Conservation (phyloP, 345 rosid genomes). For the Ailanthus altissimus region DNA sequence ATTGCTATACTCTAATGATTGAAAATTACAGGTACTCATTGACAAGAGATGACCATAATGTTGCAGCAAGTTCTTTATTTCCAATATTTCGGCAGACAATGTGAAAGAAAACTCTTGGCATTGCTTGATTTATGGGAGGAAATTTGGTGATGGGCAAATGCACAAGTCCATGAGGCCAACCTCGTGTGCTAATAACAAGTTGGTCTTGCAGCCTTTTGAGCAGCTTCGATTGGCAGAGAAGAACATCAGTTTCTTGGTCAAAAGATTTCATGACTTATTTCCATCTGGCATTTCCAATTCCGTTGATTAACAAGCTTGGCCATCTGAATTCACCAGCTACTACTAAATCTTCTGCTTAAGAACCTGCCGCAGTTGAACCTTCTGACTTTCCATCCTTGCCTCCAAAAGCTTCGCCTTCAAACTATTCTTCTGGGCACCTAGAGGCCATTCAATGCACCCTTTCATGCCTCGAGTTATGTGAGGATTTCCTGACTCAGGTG, state of each 20-base stretch:
- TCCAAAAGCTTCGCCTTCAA: slow-evolving; percentile 91
- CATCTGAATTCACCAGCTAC: slow-evolving; percentile 11
- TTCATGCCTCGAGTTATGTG: slow-evolving; percentile 80
- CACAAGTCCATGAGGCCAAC: not conserved
- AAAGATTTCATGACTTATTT: slow-evolving; percentile 2
- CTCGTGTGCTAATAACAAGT: slow-evolving; percentile 14
- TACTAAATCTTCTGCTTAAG: slow-evolving; percentile 84
- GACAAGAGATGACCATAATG: slow-evolving; percentile 6
- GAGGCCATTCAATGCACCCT: slow-evolving; percentile 99
- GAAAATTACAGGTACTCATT: slow-evolving; percentile 7
- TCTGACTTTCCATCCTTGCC: slow-evolving; percentile 84
- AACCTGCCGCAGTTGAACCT: slow-evolving; percentile 81
- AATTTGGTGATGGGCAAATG: not conserved
- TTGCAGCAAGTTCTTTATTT: slow-evolving; percentile 11
- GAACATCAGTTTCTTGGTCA: not conserved
- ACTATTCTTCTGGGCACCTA: slow-evolving; percentile 72
- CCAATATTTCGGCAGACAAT: not conserved
- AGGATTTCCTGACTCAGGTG: slow-evolving; percentile 70
- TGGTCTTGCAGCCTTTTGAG: slow-evolving; percentile 13
- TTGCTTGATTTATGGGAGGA: slow-evolving; percentile 11
- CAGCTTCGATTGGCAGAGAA: slow-evolving; percentile 15
- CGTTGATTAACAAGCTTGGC: slow-evolving; percentile 16
- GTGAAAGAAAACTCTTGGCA: slow-evolving; percentile 12
- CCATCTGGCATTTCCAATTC: slow-evolving; percentile 19
- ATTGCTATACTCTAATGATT: not conserved